Evolutionary conservation across 2,329 filamentous ascomycete species (phyloP).

Genomic region (Hypoxylon sp.): DNA sequence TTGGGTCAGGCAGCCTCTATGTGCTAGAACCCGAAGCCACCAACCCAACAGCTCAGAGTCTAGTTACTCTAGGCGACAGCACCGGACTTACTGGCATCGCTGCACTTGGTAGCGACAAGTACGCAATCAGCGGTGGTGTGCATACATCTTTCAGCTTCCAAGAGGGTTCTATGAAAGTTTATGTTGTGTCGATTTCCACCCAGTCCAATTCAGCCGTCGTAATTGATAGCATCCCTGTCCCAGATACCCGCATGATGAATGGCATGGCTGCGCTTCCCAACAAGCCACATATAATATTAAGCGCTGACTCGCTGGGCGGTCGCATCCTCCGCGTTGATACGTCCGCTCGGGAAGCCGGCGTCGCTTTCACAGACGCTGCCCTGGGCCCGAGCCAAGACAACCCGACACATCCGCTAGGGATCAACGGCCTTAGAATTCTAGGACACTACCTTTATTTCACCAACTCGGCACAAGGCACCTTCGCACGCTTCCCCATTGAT

Average conservation of each 20-base stretch:
- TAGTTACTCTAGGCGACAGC: background rate
- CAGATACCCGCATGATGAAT: conserved; percentile 34
- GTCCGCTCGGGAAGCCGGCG: conserved; percentile 15
- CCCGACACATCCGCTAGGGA: conserved; percentile 27
- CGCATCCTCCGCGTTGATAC: conserved; percentile 45
- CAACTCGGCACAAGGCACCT: conserved; percentile 42
- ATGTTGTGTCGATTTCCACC: background rate
- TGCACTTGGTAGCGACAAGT: background rate
- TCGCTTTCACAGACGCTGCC: conserved; percentile 34
- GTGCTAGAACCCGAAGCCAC: background rate
- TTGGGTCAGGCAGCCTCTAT: background rate
- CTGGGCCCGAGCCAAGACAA: conserved; percentile 19
- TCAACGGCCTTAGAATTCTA: conserved; percentile 40
- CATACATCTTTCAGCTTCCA: background rate
- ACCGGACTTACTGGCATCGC: background rate
- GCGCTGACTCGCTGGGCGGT: conserved; percentile 41
- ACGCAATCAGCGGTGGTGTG: background rate
- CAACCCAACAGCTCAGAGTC: background rate
- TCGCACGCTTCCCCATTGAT: conserved; percentile 13
- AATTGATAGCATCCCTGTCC: conserved; percentile 37
- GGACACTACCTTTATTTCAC: conserved; percentile 47
- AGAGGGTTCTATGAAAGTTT: background rate
- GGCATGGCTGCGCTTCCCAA: conserved; percentile 43
- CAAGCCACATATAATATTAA: conserved; percentile 36
- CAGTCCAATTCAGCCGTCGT: conserved; percentile 18